Percentiles rank a stretch among this genome's conserved stretches.
phyloP scores from a whole-genome alignment of 2,329 filamentous ascomycete genomes.

The Diplodia corticola region DNA sequence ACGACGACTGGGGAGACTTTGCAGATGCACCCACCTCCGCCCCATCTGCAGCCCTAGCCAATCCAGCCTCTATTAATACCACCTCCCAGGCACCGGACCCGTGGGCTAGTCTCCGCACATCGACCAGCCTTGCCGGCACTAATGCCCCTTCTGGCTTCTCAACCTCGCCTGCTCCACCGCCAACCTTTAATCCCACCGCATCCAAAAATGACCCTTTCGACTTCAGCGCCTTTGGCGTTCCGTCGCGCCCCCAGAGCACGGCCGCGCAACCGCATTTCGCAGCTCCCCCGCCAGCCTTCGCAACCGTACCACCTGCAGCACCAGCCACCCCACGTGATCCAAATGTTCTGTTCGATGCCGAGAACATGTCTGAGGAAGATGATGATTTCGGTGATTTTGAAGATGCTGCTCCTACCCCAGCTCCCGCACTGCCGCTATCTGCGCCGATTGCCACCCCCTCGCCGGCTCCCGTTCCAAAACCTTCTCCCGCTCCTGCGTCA shows the following conservation, averaged over 20 bases:
- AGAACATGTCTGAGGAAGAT: constrained; percentile 38
- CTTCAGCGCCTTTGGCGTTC: constrained; percentile 17
- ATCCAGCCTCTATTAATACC: constrained; percentile 4
- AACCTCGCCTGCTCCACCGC: not conserved
- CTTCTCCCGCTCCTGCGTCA: not conserved
- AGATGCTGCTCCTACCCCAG: constrained; percentile 15
- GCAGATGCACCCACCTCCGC: constrained; percentile 33
- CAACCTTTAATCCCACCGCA: constrained; percentile 1
- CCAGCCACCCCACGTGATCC: constrained; percentile 32
- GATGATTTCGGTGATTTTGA: constrained; percentile 42
- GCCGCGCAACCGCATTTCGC: not conserved
- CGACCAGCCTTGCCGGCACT: not conserved
- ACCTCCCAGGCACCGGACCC: constrained; percentile 15
- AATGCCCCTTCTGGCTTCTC: not conserved
- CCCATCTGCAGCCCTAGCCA: constrained; percentile 20
- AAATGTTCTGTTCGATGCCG: constrained; percentile 44
- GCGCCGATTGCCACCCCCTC: constrained; percentile 21
- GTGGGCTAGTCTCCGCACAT: constrained; percentile 20
- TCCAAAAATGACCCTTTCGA: constrained; percentile 18
- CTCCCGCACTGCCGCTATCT: constrained; percentile 9
- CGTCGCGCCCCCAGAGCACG: constrained; percentile 6
- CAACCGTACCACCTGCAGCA: not conserved
- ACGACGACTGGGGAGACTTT: constrained; percentile 46
- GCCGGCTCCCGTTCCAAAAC: not conserved
- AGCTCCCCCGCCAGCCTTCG: not conserved